phyloP scores from a whole-genome alignment of 2,329 filamentous ascomycete species.

The Periconia sp. region DNA sequence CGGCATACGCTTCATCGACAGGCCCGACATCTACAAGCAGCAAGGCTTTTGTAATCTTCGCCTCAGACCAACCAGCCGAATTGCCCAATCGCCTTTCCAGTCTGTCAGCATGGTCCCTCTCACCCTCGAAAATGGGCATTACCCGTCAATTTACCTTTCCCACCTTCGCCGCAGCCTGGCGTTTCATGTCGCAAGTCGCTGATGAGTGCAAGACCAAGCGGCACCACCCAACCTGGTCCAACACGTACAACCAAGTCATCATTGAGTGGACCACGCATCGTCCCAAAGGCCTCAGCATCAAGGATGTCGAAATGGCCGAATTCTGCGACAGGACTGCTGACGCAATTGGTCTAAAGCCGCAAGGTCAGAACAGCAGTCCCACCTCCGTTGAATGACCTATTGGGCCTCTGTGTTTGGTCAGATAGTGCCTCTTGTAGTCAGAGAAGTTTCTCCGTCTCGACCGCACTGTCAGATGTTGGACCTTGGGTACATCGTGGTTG shows the following conservation, averaged over 20 bases:
- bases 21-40: slow-evolving; percentile 4
- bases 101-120: slow-evolving; percentile 34
- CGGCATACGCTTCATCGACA: not conserved
- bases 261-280: slow-evolving; percentile 46
- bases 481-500: no score
- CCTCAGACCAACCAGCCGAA: slow-evolving; percentile 33
- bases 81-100: slow-evolving; percentile 29
- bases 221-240: slow-evolving; percentile 44
- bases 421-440: no score
- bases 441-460: no score
- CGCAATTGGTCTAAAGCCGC: slow-evolving; percentile 31
- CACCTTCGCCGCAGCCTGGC: slow-evolving; percentile 39
- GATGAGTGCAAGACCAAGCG: slow-evolving; percentile 40
- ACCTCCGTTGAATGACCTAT: no score
- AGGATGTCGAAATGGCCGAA: slow-evolving; percentile 45
- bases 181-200: slow-evolving; percentile 41
- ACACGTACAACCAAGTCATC: slow-evolving; percentile 40
- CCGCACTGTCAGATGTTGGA: no score
- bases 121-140: slow-evolving; percentile 30
- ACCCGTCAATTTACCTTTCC: slow-evolving; percentile 35
- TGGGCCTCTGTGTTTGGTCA: no score
- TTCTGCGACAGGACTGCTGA: slow-evolving; percentile 39
- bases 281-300: slow-evolving; percentile 41
- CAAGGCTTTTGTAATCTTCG: slow-evolving; percentile 26
- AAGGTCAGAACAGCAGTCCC: no score